These are phyloP conservation scores for Capniomyces stellatus DNA, from an alignment of 371 early-diverging fungal species.

Conservation along the genomic window DNA sequence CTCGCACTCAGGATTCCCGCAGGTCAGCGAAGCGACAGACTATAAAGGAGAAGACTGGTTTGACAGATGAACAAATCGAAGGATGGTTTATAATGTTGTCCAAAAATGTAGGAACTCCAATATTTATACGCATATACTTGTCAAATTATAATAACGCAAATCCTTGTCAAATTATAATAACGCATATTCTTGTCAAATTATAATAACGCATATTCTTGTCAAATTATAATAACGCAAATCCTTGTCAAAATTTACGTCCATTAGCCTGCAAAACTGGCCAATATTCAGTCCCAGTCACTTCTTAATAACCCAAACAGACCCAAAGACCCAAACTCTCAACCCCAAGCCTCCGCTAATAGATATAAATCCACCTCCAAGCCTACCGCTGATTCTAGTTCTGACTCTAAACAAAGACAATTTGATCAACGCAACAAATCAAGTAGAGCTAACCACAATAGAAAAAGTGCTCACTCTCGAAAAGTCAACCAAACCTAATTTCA, in stretches of 20 bases:
- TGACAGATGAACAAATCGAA: slow-evolving; percentile 81
- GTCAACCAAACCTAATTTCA: too few species aligned
- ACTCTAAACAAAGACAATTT: neutral
- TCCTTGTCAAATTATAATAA: too few species aligned
- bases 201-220: neutral
- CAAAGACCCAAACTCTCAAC: neutral
- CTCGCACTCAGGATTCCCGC: slow-evolving; percentile 3
- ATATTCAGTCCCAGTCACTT: neutral
- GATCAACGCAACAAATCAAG: neutral
- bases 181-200: neutral
- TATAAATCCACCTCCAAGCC: neutral
- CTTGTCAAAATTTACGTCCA: neutral
- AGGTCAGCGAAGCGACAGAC: neutral
- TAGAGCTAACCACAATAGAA: neutral
- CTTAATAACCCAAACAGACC: neutral
- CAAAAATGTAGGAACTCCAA: slow-evolving; percentile 53
- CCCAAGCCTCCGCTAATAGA: neutral
- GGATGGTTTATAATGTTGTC: slow-evolving; percentile 80
- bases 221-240: neutral
- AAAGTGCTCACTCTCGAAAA: neutral
- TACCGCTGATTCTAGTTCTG: neutral
- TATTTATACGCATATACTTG: too few species aligned
- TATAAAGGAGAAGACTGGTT: slow-evolving; percentile 41
- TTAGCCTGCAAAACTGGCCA: neutral
- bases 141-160: too few species aligned